phyloP scores from a whole-genome alignment of 2,329 filamentous ascomycete genomes.

The Kalmusia sp. region DNA sequence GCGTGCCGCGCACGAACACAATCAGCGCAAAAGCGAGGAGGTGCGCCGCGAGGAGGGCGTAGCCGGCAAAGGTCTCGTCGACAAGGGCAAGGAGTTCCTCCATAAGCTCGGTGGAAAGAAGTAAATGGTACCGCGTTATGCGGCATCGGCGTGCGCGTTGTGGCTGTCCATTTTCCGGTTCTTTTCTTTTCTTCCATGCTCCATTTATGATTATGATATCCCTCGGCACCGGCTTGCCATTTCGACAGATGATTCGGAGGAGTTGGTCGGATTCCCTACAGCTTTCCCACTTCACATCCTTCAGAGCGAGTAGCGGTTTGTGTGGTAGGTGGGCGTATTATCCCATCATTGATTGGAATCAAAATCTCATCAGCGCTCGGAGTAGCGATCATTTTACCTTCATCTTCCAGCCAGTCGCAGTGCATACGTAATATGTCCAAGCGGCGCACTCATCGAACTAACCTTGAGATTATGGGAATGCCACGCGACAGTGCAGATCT shows the following conservation, averaged over 20 bases:
- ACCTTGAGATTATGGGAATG: no score
- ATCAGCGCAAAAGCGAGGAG: slow-evolving; percentile 44
- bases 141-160: not conserved
- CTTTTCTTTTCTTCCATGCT: not conserved
- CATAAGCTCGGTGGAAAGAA: slow-evolving; percentile 51
- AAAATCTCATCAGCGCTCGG: no score
- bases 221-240: slow-evolving; percentile 7
- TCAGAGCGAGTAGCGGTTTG: no score
- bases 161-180: not conserved
- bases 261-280: slow-evolving; percentile 8
- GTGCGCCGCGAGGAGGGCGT: slow-evolving; percentile 19
- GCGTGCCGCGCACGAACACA: slow-evolving; percentile 37
- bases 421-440: no score
- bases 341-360: no score
- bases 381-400: no score
- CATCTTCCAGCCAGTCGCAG: no score
- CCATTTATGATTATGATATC: slow-evolving; percentile 23
- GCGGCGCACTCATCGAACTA: no score
- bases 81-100: slow-evolving; percentile 62
- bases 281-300: no score
- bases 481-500: no score
- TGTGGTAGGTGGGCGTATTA: no score
- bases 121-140: slow-evolving; percentile 15
- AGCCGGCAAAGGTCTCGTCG: slow-evolving; percentile 52
- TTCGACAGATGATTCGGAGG: slow-evolving; percentile 6